phyloP scores from a whole-genome alignment of 306 rosid genomes.

The Notholithocarpus densiflorus region DNA sequence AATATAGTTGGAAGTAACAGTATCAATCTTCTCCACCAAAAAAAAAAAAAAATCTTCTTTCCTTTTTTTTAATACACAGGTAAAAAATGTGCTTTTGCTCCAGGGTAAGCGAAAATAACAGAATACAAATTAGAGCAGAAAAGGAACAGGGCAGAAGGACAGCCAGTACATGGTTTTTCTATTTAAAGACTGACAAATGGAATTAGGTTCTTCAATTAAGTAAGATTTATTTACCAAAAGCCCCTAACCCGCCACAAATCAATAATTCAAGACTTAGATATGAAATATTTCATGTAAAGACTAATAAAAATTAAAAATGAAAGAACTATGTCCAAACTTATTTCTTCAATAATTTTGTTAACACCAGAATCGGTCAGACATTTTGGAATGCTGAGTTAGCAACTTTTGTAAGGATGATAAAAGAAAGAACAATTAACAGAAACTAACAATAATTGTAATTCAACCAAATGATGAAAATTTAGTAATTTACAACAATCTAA shows the following conservation, averaged over 20 bases:
- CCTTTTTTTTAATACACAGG: too few species aligned
- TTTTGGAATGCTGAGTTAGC: too few species aligned
- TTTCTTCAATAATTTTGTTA: too few species aligned
- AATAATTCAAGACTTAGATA: neutral
- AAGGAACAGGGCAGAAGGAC: too few species aligned
- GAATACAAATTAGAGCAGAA: too few species aligned
- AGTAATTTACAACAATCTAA: neutral
- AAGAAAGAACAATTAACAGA: neutral
- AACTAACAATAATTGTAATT: neutral
- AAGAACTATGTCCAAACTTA: neutral
- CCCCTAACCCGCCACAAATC: neutral
- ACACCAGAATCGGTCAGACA: too few species aligned
- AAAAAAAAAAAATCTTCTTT: too few species aligned
- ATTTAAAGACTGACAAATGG: neutral
- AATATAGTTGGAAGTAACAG: too few species aligned
- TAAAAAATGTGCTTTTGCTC: too few species aligned
- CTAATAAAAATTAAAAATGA: neutral
- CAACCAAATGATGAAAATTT: neutral
- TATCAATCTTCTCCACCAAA: too few species aligned
- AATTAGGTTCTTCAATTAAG: neutral
- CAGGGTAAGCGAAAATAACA: too few species aligned
- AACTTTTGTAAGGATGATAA: neutral
- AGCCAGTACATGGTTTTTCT: neutral
- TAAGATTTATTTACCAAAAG: neutral
- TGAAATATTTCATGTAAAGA: neutral